Conservation (phyloP, 352 stramenopile species). For the Globisporangium heterothallicum region DNA sequence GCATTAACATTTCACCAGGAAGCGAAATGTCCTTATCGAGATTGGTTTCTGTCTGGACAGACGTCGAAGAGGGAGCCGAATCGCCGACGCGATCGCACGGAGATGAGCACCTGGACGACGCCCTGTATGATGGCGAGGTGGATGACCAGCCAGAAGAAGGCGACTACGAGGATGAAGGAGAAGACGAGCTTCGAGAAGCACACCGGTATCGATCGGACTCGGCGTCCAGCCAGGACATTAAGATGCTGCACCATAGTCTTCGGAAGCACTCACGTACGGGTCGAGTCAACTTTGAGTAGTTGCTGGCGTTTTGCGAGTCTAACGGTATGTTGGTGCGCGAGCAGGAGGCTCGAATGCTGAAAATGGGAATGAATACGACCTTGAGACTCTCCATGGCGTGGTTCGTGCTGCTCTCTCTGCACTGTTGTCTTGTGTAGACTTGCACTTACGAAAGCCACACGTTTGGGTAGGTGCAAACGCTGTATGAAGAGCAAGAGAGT, state of each 20-base stretch:
- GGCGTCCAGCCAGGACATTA: constrained; percentile 56
- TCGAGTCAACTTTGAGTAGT: constrained; percentile 2
- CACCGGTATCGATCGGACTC: constrained; percentile 27
- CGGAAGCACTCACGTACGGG: constrained; percentile 46
- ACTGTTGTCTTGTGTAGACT: background rate
- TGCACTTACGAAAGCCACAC: background rate
- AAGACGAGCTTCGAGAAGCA: constrained; percentile 16
- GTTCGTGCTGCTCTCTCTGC: constrained; percentile 19
- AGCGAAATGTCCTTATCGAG: background rate
- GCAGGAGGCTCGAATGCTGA: constrained; percentile 17
- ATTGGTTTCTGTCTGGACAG: constrained; percentile 7
- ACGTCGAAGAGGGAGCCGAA: constrained; percentile 26
- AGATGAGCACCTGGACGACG: constrained; percentile 6
- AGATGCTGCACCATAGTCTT: constrained; percentile 43
- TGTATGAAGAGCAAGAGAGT: constrained; percentile 96
- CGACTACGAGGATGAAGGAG: constrained; percentile 14
- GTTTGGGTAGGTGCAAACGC: constrained; percentile 71
- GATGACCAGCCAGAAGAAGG: constrained; percentile 13
- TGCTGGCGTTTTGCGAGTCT: too few relatives aligned
- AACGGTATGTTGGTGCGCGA: too few relatives aligned
- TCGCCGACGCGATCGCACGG: constrained; percentile 13
- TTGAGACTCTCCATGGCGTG: constrained; percentile 67
- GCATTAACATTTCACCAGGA: background rate
- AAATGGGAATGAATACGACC: constrained; percentile 30
- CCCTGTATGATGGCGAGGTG: constrained; percentile 22